phyloP scores from a whole-genome alignment of 2,329 filamentous ascomycete species.

The Aspergillus quadricinctus region DNA sequence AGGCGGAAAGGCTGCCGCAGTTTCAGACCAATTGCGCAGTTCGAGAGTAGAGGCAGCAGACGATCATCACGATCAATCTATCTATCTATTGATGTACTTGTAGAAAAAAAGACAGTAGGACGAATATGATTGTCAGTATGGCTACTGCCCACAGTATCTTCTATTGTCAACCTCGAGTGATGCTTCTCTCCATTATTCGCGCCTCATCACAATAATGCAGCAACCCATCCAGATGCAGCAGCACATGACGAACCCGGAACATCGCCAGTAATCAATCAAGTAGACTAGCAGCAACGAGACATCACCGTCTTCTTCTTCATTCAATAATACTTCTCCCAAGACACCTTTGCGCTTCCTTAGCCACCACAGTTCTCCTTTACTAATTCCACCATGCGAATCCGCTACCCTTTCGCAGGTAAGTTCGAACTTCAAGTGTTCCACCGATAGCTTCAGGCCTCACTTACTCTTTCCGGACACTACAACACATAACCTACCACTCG shows the following conservation, averaged over 20 bases:
- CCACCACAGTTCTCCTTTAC: background rate
- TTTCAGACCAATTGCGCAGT: slow-evolving; percentile 31
- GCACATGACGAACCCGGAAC: slow-evolving; percentile 25
- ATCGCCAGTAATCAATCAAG: background rate
- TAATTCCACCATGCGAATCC: slow-evolving; percentile 65
- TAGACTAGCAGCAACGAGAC: background rate
- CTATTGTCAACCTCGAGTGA: background rate
- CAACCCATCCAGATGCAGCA: slow-evolving; percentile 14
- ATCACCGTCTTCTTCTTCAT: background rate
- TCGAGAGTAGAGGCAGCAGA: slow-evolving; percentile 4
- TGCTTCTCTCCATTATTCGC: background rate
- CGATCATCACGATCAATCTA: background rate
- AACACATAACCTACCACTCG: background rate
- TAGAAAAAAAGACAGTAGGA: background rate
- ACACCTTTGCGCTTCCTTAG: background rate
- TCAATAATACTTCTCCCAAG: background rate
- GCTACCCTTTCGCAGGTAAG: slow-evolving; percentile 82
- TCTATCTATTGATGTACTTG: background rate
- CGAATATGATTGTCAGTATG: background rate
- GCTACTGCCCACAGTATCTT: background rate
- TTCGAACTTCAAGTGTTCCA: slow-evolving; percentile 11
- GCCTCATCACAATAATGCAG: background rate
- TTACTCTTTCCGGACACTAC: background rate
- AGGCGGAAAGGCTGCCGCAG: slow-evolving; percentile 29
- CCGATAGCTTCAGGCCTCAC: background rate